Evolutionary conservation across 163 green algal species (phyloP), one percentile per base, ranked within the genome.

Genomic region (Scenedesmus sp.): DNA sequence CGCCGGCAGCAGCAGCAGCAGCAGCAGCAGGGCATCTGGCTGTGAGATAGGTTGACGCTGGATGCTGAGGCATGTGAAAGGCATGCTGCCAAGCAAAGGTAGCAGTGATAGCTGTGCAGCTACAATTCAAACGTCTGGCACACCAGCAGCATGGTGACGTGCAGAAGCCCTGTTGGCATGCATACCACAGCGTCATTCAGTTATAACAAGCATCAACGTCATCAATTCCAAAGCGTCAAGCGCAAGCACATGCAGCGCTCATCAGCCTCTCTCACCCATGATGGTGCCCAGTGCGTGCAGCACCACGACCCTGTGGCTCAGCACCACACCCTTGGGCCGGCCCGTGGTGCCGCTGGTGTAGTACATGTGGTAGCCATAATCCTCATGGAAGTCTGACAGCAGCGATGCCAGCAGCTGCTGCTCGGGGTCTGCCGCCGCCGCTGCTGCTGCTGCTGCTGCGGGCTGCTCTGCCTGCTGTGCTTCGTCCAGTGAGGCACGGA

Each of bases 281-380:
- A 98, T 96, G 67, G 97, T 97, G 18, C 96, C 97, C 18, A 98
- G 57, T 0, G 97, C 97, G 90, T 99, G 97, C 56, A 93, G 79
- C 74, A 96, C 88, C 3, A 98, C 97, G 54, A 97, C 95, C 3
- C 86, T 83, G 82, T 98, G 96, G 70, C 93, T 98, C 73, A 99
- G 96, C 73, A 98, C 66, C 34, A 98, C 97, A 12, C 95, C 97
- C 92, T 99, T 99, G 62, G 97, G 96, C 85, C 93, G 91, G 6
- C 97, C 97, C 7, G 97, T 99, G 26, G 97, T 99, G 20, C 97
- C 96, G 56, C 90, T 95, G 62, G 96, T 98, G 93, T 96, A 97
- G 95, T 98, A 99, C 95, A 98, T 94, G 87, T 98, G 96, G 70
- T 94, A 97, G 0, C 92, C 93, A 77, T 97, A 96, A n/a, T 96